A percentile compares a stretch with the other conserved stretches of the same genome.
Conservation (phyloP, 164 flowering plant species). For the Cinnamomum micranthum region DNA sequence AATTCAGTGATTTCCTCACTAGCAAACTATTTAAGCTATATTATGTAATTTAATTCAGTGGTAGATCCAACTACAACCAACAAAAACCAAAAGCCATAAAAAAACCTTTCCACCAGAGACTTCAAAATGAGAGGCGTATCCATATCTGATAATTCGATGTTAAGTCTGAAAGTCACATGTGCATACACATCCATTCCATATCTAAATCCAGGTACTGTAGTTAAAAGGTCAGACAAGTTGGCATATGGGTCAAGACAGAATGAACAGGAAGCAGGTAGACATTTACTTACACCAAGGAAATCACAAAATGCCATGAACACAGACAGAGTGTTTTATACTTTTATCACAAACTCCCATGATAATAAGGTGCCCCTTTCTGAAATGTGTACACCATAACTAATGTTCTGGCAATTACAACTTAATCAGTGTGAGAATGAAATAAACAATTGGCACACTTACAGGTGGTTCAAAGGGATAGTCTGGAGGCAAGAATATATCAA, state of each 20-base stretch:
- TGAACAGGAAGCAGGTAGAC: background rate
- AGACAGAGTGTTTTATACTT: background rate
- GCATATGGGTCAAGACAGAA: background rate
- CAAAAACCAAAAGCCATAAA: background rate
- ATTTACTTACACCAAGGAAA: background rate
- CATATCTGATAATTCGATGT: too few relatives aligned
- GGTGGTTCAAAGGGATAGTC: slow-evolving; percentile 87
- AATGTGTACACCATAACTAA: background rate
- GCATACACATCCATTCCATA: background rate
- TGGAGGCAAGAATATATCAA: slow-evolving; percentile 73
- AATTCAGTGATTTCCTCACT: background rate
- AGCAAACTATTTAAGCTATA: background rate
- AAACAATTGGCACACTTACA: slow-evolving; percentile 39
- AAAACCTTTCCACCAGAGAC: background rate
- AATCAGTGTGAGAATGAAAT: background rate
- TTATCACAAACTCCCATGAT: background rate
- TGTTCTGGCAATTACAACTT: background rate
- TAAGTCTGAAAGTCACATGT: background rate
- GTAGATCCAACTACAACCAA: background rate
- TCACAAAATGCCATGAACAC: background rate
- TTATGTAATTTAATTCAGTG: background rate
- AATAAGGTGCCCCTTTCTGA: background rate
- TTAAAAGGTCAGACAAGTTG: background rate
- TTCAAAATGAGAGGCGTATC: background rate
- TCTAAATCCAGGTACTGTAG: background rate